Percentiles rank a stretch among this genome's conserved stretches.
These are phyloP conservation scores for Melaleuca alternifolia DNA, from an alignment of 345 rosid genomes.

Conservation along the genomic window DNA sequence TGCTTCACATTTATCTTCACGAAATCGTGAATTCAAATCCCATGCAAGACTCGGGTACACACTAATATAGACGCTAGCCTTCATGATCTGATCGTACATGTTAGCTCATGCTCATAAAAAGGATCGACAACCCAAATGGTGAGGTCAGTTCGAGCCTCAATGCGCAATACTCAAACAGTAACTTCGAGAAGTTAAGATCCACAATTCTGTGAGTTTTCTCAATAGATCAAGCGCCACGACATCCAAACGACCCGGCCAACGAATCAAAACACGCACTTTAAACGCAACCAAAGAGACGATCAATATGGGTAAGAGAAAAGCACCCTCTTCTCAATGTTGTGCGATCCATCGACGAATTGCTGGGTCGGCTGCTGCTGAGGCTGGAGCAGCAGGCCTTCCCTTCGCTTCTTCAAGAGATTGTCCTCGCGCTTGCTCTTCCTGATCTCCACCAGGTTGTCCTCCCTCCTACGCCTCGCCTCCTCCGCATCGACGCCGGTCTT, in stretches of 20 bases:
- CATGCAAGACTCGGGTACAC: neutral
- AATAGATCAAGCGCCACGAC: neutral
- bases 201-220: neutral
- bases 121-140: neutral
- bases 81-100: neutral
- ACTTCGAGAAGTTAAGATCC: neutral
- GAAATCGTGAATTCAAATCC: neutral
- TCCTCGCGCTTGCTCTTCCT: constrained; percentile 69
- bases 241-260: neutral
- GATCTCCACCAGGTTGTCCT: constrained; percentile 75
- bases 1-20: neutral
- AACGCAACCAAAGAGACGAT: neutral
- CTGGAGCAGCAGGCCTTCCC: constrained; percentile 52
- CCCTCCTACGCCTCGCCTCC: constrained; percentile 66
- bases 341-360: constrained; percentile 21
- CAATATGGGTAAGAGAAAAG: neutral
- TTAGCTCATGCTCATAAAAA: neutral
- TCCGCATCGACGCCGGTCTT: constrained; percentile 68
- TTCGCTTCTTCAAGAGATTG: constrained; percentile 58
- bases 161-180: neutral
- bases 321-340: constrained; percentile 61
- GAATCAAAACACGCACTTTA: neutral
- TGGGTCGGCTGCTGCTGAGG: constrained; percentile 24
- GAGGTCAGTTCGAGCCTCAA: neutral
- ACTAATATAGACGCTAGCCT: neutral